Evolutionary conservation across 2,329 filamentous ascomycete genomes (phyloP).

Genomic region (Decorospora gaudefroyi): DNA sequence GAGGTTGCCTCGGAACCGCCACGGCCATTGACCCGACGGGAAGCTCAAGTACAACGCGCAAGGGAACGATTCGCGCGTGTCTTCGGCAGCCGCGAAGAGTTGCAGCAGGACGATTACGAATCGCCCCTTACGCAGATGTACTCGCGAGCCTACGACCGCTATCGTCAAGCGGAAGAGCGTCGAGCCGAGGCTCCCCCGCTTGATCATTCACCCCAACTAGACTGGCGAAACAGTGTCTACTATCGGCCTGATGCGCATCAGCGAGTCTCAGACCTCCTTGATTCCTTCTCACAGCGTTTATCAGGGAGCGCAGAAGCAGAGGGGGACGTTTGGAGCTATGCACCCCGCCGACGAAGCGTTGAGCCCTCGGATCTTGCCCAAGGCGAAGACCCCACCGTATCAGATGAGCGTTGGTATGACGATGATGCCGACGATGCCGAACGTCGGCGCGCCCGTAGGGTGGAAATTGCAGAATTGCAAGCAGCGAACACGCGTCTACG

Average conservation of each 20-base stretch:
- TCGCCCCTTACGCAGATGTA: constrained; percentile 57
- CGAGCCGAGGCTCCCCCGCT: constrained; percentile 30
- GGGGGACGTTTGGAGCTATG: constrained; percentile 31
- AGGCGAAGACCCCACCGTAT: not conserved
- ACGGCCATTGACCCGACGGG: constrained; percentile 23
- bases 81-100: constrained; percentile 55
- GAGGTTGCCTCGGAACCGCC: constrained; percentile 9
- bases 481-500: constrained; percentile 2
- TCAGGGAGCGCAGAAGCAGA: constrained; percentile 20
- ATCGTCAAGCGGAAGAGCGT: constrained; percentile 49
- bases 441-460: too few species aligned
- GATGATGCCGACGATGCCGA: not conserved
- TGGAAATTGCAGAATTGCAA: too few species aligned
- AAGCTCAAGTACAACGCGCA: constrained; percentile 28
- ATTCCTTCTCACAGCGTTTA: constrained; percentile 24
- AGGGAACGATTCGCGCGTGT: constrained; percentile 43
- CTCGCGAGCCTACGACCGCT: constrained; percentile 51
- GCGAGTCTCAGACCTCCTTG: too few species aligned
- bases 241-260: constrained; percentile 43
- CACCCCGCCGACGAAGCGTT: constrained; percentile 2
- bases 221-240: constrained; percentile 37
- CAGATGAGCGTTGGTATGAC: constrained; percentile 1
- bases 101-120: constrained; percentile 54
- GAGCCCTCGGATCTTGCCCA: not conserved
- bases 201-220: constrained; percentile 28